Conservation (phyloP, 2,329 filamentous ascomycete species). For the Colletotrichum sp. region DNA sequence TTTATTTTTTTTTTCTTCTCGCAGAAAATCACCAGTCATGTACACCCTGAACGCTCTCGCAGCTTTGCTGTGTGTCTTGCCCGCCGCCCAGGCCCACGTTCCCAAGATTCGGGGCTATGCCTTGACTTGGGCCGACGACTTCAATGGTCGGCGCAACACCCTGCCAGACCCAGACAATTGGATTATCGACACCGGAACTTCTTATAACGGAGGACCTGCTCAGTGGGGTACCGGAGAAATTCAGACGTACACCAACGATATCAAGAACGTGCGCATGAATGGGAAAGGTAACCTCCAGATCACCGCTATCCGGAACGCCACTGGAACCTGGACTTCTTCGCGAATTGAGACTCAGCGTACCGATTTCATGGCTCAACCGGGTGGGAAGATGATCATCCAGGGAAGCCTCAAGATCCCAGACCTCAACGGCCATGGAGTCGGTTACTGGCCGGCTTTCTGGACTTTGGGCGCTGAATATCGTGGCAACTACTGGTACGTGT, state of each 20-base stretch:
- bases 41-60: not conserved
- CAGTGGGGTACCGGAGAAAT: conserved; percentile 55
- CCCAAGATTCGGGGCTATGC: not conserved
- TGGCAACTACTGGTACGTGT: conserved; percentile 30
- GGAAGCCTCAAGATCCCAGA: conserved; percentile 26
- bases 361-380: conserved; percentile 36
- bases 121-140: not conserved
- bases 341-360: conserved; percentile 47
- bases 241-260: conserved; percentile 46
- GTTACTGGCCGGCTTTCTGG: conserved; percentile 54
- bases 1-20: not conserved
- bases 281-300: conserved; percentile 17
- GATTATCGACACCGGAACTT: conserved; percentile 46
- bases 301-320: conserved; percentile 28
- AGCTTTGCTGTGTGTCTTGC: not conserved
- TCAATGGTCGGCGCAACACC: not conserved
- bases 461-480: conserved; percentile 43
- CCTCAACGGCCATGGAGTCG: conserved; percentile 27
- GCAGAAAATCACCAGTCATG: accelerated
- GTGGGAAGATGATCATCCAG: conserved; percentile 28
- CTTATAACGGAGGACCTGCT: conserved; percentile 46
- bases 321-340: conserved; percentile 44
- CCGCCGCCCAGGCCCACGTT: not conserved
- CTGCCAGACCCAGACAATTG: conserved; percentile 44
- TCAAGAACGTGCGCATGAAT: conserved; percentile 43